Evolutionary conservation across 2,329 filamentous ascomycete genomes (phyloP).

Genomic region (Colletotrichum scovillei): DNA sequence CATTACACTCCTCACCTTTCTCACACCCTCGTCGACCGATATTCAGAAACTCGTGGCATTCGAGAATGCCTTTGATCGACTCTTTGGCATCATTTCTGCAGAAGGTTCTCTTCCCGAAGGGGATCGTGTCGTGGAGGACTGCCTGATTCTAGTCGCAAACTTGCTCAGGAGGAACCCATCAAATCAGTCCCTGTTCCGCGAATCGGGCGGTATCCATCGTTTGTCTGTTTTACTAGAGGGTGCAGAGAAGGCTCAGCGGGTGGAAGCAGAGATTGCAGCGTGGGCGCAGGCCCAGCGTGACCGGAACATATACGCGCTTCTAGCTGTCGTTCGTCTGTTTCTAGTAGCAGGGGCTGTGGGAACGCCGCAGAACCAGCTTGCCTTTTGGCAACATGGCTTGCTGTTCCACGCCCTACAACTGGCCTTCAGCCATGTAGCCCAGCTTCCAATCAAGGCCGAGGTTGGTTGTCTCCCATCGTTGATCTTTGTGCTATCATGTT

Average conservation of each 20-base stretch:
- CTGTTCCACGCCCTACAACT: constrained; percentile 84
- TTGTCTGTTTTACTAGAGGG: constrained; percentile 76
- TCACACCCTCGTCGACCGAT: constrained; percentile 88
- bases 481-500: constrained; percentile 12
- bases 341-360: constrained; percentile 83
- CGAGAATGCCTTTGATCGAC: constrained; percentile 89
- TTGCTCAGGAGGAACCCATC: constrained; percentile 87
- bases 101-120: constrained; percentile 88
- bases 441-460: constrained; percentile 84
- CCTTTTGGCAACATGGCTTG: constrained; percentile 86
- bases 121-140: constrained; percentile 91
- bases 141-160: constrained; percentile 89
- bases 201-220: constrained; percentile 84
- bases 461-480: constrained; percentile 53
- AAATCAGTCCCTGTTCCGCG: constrained; percentile 93
- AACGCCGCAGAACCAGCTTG: constrained; percentile 84
- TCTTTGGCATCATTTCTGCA: constrained; percentile 83
- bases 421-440: constrained; percentile 79
- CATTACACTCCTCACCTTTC: constrained; percentile 84
- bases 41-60: constrained; percentile 97
- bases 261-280: constrained; percentile 71
- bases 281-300: constrained; percentile 85
- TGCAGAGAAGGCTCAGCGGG: constrained; percentile 63
- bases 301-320: constrained; percentile 90
- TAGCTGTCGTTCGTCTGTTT: constrained; percentile 89